Evolutionary conservation across 2,329 filamentous ascomycete species (phyloP), one percentile per base, ranked within the genome.

Genomic region (Colletotrichum incanum): DNA sequence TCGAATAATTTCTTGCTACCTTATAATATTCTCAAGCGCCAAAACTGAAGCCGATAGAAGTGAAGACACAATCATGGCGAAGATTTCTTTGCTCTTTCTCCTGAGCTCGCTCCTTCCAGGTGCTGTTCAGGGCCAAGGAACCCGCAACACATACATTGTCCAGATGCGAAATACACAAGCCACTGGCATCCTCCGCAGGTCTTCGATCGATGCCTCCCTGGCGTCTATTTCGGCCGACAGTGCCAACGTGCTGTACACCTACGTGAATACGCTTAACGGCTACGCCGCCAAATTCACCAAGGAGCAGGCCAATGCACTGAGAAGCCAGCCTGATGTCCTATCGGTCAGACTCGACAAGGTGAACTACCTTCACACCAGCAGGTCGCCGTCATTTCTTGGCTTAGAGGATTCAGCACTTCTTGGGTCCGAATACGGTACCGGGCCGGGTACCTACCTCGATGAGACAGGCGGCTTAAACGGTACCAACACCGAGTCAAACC

Each of bases 281-380:
- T 74, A 68, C 12, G 64, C 72, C 2, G 72, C 72, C 2, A 54
- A 28, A 18, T 45, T 74, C 64, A 74, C 69, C 37, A 64, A 58
- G 6, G 49, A 39, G 5, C 64, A 74, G 20, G 72, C 61, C 34
- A 43, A 47, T 2, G 64, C 60, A 1, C 55, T 74, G 5, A 59
- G 49, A 41, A 26, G 43, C 14, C 69, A 61, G 11, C 64, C 65
- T 5, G 65, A 67, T 18, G 64, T 74, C n/a, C 43, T 65, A 11
- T 60, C 69, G n/a, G 69, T 74, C 61, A 50, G 23, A 8, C 47
- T 31, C 20, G 64, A 72, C 31, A 50, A 55, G 55, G 26, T 71
- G 20, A 50, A 64, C 34, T 39, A 58, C 20, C 55, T 74, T 1
- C 61, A 72, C 58, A 74, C 73, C 14, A 74, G 60, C 45, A 63